Conservation (phyloP, 495 filamentous ascomycete genomes). For the Acidiella bohemica region DNA sequence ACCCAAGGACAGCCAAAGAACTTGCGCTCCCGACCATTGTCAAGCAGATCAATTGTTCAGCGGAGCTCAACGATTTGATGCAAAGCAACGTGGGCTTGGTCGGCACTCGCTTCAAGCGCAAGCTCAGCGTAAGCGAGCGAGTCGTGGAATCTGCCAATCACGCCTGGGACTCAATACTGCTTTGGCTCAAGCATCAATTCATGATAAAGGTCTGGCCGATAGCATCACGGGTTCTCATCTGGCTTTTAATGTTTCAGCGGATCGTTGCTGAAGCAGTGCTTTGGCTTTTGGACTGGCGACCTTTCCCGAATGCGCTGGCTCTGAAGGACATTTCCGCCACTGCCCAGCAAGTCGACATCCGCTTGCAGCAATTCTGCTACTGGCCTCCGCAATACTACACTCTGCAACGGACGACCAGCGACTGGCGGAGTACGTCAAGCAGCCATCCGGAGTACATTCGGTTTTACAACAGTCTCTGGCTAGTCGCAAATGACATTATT, state of each 20-base stretch:
- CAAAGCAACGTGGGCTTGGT: conserved; percentile 78
- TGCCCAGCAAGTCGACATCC: conserved; percentile 96
- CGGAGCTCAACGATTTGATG: conserved; percentile 69
- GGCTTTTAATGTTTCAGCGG: conserved; percentile 68
- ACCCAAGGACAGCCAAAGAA: conserved; percentile 68
- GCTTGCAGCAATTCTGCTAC: conserved; percentile 96
- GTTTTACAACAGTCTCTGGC: conserved; percentile 98
- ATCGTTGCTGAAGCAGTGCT: conserved; percentile 68
- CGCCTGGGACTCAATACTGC: conserved; percentile 57
- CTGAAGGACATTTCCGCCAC: conserved; percentile 93
- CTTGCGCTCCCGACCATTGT: conserved; percentile 65
- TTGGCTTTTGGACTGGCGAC: conserved; percentile 74
- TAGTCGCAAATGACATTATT: conserved; percentile 96
- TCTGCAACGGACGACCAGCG: conserved; percentile 69
- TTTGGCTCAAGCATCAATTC: conserved; percentile 56
- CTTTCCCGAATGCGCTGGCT: conserved; percentile 62
- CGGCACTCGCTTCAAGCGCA: conserved; percentile 63
- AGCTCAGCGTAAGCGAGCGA: conserved; percentile 82
- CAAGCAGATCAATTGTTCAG: conserved; percentile 92
- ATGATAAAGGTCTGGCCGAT: conserved; percentile 69
- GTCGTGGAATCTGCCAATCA: conserved; percentile 89
- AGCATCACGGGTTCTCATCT: conserved; percentile 56
- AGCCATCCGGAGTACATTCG: conserved; percentile 97
- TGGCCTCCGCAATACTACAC: conserved; percentile 96
- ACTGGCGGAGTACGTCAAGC: conserved; percentile 91